Evolutionary conservation across 257 asterid genomes (phyloP).

Genomic region (Cordia subcordata): DNA sequence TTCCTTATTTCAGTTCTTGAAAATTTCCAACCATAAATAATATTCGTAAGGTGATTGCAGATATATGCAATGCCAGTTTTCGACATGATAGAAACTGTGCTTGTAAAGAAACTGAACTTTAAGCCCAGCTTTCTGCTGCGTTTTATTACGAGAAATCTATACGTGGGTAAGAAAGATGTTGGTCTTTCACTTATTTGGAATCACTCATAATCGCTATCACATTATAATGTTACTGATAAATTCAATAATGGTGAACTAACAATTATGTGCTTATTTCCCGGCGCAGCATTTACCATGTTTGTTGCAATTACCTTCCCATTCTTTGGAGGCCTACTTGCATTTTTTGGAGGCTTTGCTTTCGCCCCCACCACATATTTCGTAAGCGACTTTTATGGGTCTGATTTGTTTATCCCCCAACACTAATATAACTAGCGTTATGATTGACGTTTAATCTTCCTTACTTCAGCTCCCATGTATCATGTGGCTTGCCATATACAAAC

Average conservation of each 20-base stretch:
- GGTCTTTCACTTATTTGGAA: neutral
- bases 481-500: constrained; percentile 42
- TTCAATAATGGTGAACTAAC: no score
- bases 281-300: constrained; percentile 22
- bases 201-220: no score
- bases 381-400: constrained; percentile 6
- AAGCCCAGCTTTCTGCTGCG: constrained; percentile 35
- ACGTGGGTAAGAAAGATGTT: constrained; percentile 28
- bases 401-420: no score
- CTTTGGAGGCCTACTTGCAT: constrained; percentile 45
- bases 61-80: constrained; percentile 44
- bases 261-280: no score
- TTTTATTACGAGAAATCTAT: constrained; percentile 24
- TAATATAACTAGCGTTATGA: neutral
- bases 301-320: constrained; percentile 35
- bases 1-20: no score
- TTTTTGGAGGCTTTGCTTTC: constrained; percentile 46
- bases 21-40: no score
- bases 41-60: constrained; percentile 6
- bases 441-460: neutral
- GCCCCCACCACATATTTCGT: constrained; percentile 48
- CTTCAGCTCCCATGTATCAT: constrained; percentile 47
- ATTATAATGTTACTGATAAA: no score
- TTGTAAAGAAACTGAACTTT: constrained; percentile 30
- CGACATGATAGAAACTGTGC: constrained; percentile 44